Conservation (phyloP, 306 rosid genomes). For the Lathyrus oleraceus region DNA sequence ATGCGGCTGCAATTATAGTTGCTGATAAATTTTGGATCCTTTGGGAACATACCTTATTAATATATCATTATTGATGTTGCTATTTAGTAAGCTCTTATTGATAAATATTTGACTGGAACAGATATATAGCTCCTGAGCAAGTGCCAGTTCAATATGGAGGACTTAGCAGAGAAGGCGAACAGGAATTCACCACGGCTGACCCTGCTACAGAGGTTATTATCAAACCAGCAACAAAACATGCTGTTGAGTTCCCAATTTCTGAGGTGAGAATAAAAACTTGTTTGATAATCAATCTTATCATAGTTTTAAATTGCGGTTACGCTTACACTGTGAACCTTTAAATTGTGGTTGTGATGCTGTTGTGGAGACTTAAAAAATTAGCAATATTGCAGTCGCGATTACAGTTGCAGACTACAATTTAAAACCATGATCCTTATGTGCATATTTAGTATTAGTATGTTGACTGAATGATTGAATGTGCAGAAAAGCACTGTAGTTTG, state of each 20-base stretch:
- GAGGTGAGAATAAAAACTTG: slow-evolving; percentile 53
- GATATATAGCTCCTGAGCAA: slow-evolving; percentile 78
- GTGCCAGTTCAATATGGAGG: slow-evolving; percentile 94
- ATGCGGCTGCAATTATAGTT: not conserved
- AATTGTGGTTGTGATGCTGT: not conserved
- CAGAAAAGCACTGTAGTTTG: slow-evolving; percentile 64
- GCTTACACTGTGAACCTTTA: not conserved
- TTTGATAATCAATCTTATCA: not conserved
- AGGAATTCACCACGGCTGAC: slow-evolving; percentile 69
- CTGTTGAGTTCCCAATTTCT: slow-evolving; percentile 66
- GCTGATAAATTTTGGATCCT: not conserved
- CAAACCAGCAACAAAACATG: slow-evolving; percentile 70
- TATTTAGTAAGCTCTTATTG: not conserved
- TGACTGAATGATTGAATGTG: slow-evolving; percentile 20
- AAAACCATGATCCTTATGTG: not conserved
- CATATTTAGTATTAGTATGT: not conserved
- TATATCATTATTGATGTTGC: not conserved
- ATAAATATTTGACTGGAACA: slow-evolving; percentile 30
- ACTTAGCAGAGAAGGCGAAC: slow-evolving; percentile 70
- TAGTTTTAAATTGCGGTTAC: not conserved
- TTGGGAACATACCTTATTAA: not conserved
- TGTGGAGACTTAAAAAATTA: not conserved
- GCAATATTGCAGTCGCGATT: not conserved
- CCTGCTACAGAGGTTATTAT: slow-evolving; percentile 70
- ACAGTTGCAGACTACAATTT: not conserved